Base-by-base conservation (phyloP, 176 grass and related monocot genomes). In the Triticum turgidum region DNA sequence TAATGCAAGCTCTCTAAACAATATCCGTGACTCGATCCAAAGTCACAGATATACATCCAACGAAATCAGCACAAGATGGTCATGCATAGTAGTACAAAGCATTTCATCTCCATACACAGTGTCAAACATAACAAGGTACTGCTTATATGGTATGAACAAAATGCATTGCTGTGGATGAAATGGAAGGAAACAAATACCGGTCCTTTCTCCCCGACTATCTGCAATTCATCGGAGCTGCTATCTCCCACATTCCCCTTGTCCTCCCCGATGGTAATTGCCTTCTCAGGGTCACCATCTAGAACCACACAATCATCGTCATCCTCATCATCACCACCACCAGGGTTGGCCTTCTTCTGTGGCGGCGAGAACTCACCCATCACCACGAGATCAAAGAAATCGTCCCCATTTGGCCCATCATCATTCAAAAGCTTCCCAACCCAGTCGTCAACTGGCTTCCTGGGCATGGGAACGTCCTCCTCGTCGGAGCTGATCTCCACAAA, bases 401-500 rank as follows among this genome's bases (percentile, higher is more conserved):
- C 92, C 61, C 3, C 33, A 25, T 32, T 29, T 54, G 11, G 42
- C 15, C 51, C 73, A 27, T 61, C 81, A 21, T 34, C 41, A 76
- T 70, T 37, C 5, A 90, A 68, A 65, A 92, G 41, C 27, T 73
- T 82, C 4, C 73, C 70, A 32, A 79, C 8, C 94, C 85, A 94
- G 9, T 86, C 88, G 12, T 65, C 38, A 22, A 68, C 22, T 54
- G n/a, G 1, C 27, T 80, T 83, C 30, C 15, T 64, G 7, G 11
- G 27, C 47, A 77, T 11, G 22, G 56, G 35, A 42, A 47, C 9
- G 29, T 94, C 90, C 20, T 99, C 97, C 52, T 99, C 97, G 18
- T 96, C 97, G n/a, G 97, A 99, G 89, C 97, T 97, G 70, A 99
- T 91, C 2, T 99, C 97, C 69, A 99, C 92, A 51, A 93, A 29